A percentile compares a stretch with the other conserved stretches of the same genome.
These are phyloP conservation scores for Fusarium denticulatum DNA, from an alignment of 2,329 filamentous ascomycete genomes.

Conservation along the genomic window DNA sequence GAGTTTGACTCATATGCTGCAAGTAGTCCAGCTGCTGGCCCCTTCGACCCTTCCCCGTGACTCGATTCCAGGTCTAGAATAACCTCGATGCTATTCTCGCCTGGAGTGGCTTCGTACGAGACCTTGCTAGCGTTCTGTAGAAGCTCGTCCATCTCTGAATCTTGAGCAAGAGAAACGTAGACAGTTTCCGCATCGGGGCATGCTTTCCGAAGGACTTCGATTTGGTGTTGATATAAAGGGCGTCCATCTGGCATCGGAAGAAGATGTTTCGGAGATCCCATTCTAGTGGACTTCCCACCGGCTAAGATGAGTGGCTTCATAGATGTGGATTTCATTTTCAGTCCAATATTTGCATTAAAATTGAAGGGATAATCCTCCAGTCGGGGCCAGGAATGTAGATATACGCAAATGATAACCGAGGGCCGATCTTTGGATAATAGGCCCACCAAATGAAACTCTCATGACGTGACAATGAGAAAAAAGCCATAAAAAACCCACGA, in stretches of 20 bases:
- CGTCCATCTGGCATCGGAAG: background rate
- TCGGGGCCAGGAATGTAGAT: fast-evolving
- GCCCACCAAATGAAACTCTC: background rate
- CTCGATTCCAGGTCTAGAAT: background rate
- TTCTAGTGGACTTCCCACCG: background rate
- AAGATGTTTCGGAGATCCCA: background rate
- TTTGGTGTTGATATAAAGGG: background rate
- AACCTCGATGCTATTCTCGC: background rate
- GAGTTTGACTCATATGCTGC: background rate
- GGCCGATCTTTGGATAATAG: background rate
- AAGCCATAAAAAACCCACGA: fast-evolving
- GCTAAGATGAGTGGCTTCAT: background rate
- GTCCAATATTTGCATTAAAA: fast-evolving
- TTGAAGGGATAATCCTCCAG: fast-evolving
- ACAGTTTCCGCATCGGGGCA: background rate
- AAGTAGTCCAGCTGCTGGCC: background rate
- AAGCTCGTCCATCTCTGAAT: background rate
- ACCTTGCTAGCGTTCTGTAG: fast-evolving
- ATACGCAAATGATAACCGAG: background rate
- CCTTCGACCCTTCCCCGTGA: background rate
- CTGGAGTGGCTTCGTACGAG: fast-evolving
- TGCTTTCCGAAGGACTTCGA: background rate
- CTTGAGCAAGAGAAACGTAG: background rate
- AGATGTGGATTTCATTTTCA: fast-evolving
- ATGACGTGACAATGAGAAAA: background rate